phyloP scores from a whole-genome alignment of 2,329 filamentous ascomycete genomes.

The Claviceps capensis region DNA sequence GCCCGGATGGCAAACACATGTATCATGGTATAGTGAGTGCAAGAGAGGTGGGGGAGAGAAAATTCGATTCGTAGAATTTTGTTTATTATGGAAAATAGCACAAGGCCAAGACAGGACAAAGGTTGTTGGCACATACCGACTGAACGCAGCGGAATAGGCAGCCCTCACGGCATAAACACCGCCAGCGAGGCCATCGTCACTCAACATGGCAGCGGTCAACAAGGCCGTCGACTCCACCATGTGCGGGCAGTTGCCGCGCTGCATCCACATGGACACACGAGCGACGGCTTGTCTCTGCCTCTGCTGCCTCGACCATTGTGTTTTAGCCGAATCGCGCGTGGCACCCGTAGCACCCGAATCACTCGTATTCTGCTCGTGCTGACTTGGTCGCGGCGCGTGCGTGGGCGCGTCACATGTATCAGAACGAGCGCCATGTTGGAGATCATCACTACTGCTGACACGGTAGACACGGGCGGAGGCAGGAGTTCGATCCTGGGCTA shows the following conservation, averaged over 20 bases:
- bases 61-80: background rate
- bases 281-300: slow-evolving; percentile 36
- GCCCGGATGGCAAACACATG: too few relatives aligned
- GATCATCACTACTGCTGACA: background rate
- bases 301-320: slow-evolving; percentile 14
- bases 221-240: slow-evolving; percentile 67
- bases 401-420: background rate
- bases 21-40: too few relatives aligned
- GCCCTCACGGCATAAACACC: slow-evolving; percentile 46
- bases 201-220: slow-evolving; percentile 53
- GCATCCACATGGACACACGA: slow-evolving; percentile 54
- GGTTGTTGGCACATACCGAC: slow-evolving; percentile 37
- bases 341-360: background rate
- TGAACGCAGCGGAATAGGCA: slow-evolving; percentile 62
- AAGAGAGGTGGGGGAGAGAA: too few relatives aligned
- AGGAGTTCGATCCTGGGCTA: background rate
- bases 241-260: slow-evolving; percentile 62
- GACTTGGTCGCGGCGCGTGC: background rate
- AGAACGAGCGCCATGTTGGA: background rate
- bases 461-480: background rate
- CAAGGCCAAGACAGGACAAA: background rate
- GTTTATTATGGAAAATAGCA: background rate
- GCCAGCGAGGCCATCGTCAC: slow-evolving; percentile 41
- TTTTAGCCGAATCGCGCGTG: slow-evolving; percentile 4
- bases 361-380: slow-evolving; percentile 1